These are phyloP conservation scores for Anethum foeniculum DNA, from an alignment of 140 eudicot genomes.

Conservation along the genomic window DNA sequence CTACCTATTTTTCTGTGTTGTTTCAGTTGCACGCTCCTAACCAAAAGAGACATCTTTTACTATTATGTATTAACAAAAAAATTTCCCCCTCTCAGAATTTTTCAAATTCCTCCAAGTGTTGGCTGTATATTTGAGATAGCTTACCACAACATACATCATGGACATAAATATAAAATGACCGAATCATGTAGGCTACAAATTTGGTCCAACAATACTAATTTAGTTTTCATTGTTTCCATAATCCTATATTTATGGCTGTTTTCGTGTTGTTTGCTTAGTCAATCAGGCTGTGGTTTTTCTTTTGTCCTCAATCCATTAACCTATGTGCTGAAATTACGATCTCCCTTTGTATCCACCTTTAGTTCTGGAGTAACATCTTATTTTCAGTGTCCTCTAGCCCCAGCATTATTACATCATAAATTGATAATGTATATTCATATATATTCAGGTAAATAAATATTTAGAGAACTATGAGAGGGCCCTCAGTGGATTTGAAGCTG, in stretches of 20 bases:
- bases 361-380: neutral
- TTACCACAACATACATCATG: neutral
- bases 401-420: neutral
- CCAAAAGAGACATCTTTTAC: neutral
- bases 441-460: conserved; percentile 65
- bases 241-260: neutral
- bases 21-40: neutral
- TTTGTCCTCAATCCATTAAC: neutral
- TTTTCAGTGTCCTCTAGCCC: neutral
- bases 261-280: neutral
- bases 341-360: neutral
- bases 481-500: conserved; percentile 95
- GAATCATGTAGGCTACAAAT: neutral
- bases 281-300: neutral
- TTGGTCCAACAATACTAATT: neutral
- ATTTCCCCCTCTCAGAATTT: neutral
- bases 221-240: neutral
- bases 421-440: neutral
- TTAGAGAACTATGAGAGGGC: conserved; percentile 95
- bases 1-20: neutral
- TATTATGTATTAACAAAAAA: neutral
- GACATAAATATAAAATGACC: neutral
- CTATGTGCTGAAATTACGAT: neutral
- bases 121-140: neutral
- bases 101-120: neutral